Evolutionary conservation across 345 rosid genomes (phyloP), one percentile per base, ranked within the genome.

Genomic region (Odontarrhena argentea): DNA sequence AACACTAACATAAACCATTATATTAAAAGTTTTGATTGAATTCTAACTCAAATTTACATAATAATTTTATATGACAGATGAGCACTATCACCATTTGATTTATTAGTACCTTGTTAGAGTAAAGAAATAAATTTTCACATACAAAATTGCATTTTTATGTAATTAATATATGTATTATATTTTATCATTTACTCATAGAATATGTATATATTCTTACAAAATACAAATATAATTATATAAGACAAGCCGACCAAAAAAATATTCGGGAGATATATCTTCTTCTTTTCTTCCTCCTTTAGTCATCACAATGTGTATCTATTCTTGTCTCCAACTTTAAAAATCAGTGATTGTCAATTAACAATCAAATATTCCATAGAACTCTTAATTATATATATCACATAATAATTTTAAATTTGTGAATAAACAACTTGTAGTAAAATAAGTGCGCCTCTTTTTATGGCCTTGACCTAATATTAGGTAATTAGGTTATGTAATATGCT

Each of bases 301-400:
- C 22, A 24, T 32, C 36, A 32, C 22, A 34, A 52, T 43, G 28
- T 15, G 71, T 24, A 60, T 60, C 22, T 60, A 70, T 60, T 61
- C 60, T 53, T 53, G 49, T 54, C 68, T 25, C 30, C 5, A 35
- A 28, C 42, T 54, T 60, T 43, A 34, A 1, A 68, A 62, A 45
- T 24, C 54, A 53, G 68, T 70, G 69, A 62, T 62, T 47, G 26
- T 70, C 69, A 24, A 46, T 62, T 53, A 54, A 45, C 68, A 25
- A 7, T 37, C 25, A 45, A 22, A 62, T 62, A 70, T 70, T 70
- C 74, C 15, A 61, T 14, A 14, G 3, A 32, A 25, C 46, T 70
- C 34, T 28, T 28, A 4, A 1, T 18, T 18, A 18, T 57, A 26
- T 68, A 18, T 37, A 13, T 59, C 52, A 7, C 12, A 18, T 18